A percentile compares a stretch with the other conserved stretches of the same genome.
Evolutionary conservation across 805 yeast species (phyloP).

Genomic region (Wickerhamiella nectarea): DNA sequence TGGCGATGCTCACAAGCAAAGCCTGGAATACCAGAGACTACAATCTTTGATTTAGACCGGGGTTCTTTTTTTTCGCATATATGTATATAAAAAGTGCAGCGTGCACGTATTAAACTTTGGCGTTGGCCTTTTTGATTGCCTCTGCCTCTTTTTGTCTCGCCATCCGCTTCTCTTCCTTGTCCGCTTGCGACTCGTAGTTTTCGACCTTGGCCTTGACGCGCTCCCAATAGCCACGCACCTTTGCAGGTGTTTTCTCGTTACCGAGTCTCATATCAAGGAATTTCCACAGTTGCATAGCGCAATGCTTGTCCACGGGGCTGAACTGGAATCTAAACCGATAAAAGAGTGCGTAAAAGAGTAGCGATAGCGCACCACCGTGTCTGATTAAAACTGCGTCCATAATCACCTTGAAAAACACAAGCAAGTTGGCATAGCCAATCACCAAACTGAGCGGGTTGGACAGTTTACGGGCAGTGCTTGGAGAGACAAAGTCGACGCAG

Average conservation of each 20-base stretch:
- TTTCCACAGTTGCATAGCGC: constrained; percentile 49
- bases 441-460: background rate
- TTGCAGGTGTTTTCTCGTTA: constrained; percentile 36
- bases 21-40: constrained; percentile 7
- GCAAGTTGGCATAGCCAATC: constrained; percentile 39
- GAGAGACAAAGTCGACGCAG: constrained; percentile 40
- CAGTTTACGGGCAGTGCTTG: background rate
- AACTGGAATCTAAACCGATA: constrained; percentile 62
- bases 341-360: constrained; percentile 40
- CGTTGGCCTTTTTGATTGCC: constrained; percentile 16
- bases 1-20: constrained; percentile 34
- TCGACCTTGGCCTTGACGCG: constrained; percentile 27
- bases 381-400: constrained; percentile 42
- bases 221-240: constrained; percentile 36
- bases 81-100: too few species aligned
- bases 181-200: constrained; percentile 11
- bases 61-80: background rate
- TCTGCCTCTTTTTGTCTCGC: constrained; percentile 13
- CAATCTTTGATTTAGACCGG: background rate
- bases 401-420: constrained; percentile 30
- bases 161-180: constrained; percentile 3
- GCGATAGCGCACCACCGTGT: constrained; percentile 44
- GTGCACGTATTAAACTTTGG: background rate
- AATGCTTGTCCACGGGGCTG: constrained; percentile 50
- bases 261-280: constrained; percentile 40